A percentile compares a stretch with the other conserved stretches of the same genome.
These are phyloP conservation scores for Aureobasidium sp. DNA, from an alignment of 2,329 filamentous ascomycete genomes.

Conservation along the genomic window DNA sequence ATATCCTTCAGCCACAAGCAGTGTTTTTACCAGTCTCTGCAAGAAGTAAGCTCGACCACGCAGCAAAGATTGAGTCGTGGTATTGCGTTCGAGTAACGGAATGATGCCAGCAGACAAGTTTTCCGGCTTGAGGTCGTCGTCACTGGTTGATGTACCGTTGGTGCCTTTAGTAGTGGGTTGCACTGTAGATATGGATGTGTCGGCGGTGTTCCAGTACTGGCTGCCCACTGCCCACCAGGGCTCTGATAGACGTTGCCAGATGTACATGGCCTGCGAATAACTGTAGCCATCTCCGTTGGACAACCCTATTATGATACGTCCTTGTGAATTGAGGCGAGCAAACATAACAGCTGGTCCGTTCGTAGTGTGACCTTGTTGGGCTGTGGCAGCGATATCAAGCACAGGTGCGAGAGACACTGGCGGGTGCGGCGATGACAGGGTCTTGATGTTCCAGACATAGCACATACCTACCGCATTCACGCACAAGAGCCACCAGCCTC, in stretches of 20 bases:
- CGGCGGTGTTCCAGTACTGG: conserved; percentile 98
- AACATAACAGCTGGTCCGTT: conserved; percentile 79
- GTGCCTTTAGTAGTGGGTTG: conserved; percentile 40
- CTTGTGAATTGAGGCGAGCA: conserved; percentile 80
- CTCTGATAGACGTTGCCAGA: conserved; percentile 93
- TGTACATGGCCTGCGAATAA: conserved; percentile 76
- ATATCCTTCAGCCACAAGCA: conserved; percentile 82
- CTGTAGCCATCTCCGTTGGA: conserved; percentile 92
- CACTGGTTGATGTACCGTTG: conserved; percentile 24
- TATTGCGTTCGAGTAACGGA: conserved; percentile 86
- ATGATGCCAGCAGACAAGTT: conserved; percentile 85
- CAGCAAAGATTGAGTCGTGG: conserved; percentile 83
- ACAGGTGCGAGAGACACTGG: conserved; percentile 83
- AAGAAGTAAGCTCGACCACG: conserved; percentile 88
- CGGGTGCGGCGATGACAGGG: conserved; percentile 74
- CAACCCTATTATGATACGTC: conserved; percentile 78
- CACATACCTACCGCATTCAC: conserved; percentile 82
- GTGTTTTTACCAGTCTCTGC: conserved; percentile 80
- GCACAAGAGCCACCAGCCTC: conserved; percentile 81
- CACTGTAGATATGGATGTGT: conserved; percentile 75
- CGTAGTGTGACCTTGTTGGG: conserved; percentile 69
- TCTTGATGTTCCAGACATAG: conserved; percentile 88
- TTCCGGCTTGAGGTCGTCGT: conserved; percentile 42
- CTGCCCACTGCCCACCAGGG: conserved; percentile 97
- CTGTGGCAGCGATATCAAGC: conserved; percentile 74